A percentile compares a stretch with the other conserved stretches of the same genome.
phyloP scores from a whole-genome alignment of 106 monocot species.

The Triglochin maritima region DNA sequence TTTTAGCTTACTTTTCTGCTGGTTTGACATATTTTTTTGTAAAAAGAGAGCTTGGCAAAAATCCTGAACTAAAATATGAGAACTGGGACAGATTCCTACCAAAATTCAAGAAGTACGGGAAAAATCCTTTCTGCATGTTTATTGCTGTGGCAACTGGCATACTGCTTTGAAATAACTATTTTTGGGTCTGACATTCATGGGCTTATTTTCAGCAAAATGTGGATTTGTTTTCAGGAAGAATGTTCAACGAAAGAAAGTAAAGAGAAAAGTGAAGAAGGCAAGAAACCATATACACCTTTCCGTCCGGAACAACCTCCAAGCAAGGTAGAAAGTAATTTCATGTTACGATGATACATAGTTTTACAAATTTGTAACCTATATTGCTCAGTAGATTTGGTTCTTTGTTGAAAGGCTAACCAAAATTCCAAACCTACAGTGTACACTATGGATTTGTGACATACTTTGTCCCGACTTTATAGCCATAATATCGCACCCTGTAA shows the following conservation, averaged over 20 bases:
- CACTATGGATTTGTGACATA: too few relatives aligned
- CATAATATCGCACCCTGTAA: too few relatives aligned
- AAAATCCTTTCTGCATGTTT: neutral
- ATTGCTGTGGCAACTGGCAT: neutral
- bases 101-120: conserved; percentile 87
- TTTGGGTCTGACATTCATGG: neutral
- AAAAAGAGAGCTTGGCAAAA: conserved; percentile 90
- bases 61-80: conserved; percentile 84
- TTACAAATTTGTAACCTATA: too few relatives aligned
- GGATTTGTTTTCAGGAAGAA: conserved; percentile 64
- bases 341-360: too few relatives aligned
- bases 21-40: conserved; percentile 58
- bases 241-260: conserved; percentile 76
- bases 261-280: conserved; percentile 85
- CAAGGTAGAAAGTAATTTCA: conserved; percentile 38
- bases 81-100: conserved; percentile 98
- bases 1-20: neutral
- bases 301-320: conserved; percentile 96
- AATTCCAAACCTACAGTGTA: too few relatives aligned
- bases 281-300: conserved; percentile 97
- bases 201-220: neutral
- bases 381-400: too few relatives aligned
- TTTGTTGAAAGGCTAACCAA: too few relatives aligned
- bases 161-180: neutral
- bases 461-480: too few relatives aligned